phyloP scores from a whole-genome alignment of 805 yeast species.

The Candida wancherniae region DNA sequence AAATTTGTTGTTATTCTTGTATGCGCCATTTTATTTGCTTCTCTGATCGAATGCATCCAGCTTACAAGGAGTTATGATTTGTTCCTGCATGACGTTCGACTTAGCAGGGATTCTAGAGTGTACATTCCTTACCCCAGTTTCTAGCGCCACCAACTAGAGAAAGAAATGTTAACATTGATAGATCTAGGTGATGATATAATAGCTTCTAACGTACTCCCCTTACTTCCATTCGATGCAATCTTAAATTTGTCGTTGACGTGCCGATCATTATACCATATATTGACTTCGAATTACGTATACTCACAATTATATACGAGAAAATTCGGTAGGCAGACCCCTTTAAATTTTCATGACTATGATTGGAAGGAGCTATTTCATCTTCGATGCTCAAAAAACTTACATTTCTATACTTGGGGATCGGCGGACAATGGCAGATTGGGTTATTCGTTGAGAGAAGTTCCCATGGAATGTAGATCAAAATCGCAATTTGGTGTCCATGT shows the following conservation, averaged over 20 bases:
- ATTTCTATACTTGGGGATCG: slow-evolving; percentile 50
- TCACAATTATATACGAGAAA: slow-evolving; percentile 39
- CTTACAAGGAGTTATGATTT: no score
- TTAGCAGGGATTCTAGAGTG: no score
- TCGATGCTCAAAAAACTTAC: slow-evolving; percentile 30
- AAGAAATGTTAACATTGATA: neutral
- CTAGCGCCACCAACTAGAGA: neutral
- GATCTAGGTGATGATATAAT: slow-evolving; percentile 39
- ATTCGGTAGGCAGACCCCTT: slow-evolving; percentile 42
- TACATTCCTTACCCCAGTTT: no score
- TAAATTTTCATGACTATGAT: slow-evolving; percentile 30
- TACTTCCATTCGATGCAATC: slow-evolving; percentile 26
- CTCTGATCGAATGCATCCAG: no score
- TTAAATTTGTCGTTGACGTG: slow-evolving; percentile 29
- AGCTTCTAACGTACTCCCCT: slow-evolving; percentile 28
- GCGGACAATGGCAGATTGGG: slow-evolving; percentile 45
- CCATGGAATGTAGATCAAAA: slow-evolving; percentile 16
- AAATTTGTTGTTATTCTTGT: no score
- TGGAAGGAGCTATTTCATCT: slow-evolving; percentile 48
- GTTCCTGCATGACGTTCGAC: no score
- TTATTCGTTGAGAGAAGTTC: slow-evolving; percentile 24
- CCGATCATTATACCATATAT: slow-evolving; percentile 21
- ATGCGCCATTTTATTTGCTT: no score
- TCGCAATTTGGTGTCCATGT: slow-evolving; percentile 25
- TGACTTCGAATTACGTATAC: slow-evolving; percentile 26